These are phyloP conservation scores for Backusella tuberculispora DNA, from an alignment of 192 early-diverging fungal genomes.

Conservation along the genomic window DNA sequence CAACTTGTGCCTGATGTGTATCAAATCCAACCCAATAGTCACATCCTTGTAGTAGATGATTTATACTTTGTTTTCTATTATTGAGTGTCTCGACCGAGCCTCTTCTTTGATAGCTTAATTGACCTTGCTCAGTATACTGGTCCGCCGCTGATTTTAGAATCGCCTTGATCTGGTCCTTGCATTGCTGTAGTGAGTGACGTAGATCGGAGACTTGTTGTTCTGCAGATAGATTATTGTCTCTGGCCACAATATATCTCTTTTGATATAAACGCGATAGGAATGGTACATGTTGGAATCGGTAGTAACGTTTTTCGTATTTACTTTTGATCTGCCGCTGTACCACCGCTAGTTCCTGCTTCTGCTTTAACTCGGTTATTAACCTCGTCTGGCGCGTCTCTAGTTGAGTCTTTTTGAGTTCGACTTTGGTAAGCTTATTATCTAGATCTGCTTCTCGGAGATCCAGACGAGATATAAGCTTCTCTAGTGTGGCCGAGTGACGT, in stretches of 20 bases:
- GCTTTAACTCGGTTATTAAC: background rate
- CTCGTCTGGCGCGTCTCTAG: background rate
- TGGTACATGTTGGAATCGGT: background rate
- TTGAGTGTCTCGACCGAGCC: background rate
- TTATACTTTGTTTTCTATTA: background rate
- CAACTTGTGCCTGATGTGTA: conserved; percentile 10
- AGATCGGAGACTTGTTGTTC: conserved; percentile 16
- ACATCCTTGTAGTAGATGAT: conserved; percentile 1
- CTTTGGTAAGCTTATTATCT: background rate
- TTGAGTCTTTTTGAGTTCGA: background rate
- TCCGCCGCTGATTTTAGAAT: background rate
- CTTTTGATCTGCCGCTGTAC: background rate
- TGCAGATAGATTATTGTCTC: background rate
- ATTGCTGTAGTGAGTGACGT: background rate
- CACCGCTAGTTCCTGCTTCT: background rate
- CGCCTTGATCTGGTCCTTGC: background rate
- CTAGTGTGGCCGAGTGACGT: background rate
- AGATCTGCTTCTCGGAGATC: background rate
- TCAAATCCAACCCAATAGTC: conserved; percentile 20
- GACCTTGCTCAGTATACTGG: conserved; percentile 11
- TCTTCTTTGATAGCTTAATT: background rate
- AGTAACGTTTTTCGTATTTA: conserved; percentile 6
- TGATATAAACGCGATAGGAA: background rate
- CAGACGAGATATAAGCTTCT: background rate
- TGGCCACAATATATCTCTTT: conserved; percentile 2